phyloP scores from a whole-genome alignment of 305 asterid species.

The Fraxinus xanthoxyloides region DNA sequence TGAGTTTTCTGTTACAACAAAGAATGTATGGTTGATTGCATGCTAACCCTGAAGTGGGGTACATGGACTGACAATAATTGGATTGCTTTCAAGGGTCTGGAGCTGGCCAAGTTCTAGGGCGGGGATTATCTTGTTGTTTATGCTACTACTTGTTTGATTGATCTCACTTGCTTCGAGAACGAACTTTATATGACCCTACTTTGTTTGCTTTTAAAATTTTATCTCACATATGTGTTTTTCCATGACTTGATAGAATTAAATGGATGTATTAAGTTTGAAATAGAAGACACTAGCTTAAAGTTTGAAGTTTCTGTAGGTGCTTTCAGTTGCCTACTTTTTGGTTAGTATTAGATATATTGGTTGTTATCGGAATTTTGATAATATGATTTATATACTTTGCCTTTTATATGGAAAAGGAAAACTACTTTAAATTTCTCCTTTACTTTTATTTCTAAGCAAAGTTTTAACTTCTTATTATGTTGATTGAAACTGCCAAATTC shows the following conservation, averaged over 20 bases:
- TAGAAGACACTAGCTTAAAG: constrained; percentile 1
- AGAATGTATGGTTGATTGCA: not conserved
- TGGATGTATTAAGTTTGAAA: not conserved
- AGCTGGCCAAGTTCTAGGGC: constrained; percentile 14
- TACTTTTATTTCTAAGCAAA: constrained; percentile 5
- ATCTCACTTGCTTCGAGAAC: not conserved
- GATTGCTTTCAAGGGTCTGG: constrained; percentile 11
- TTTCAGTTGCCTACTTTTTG: not conserved
- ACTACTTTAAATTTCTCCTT: not conserved
- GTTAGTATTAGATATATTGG: not conserved
- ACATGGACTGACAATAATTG: not conserved
- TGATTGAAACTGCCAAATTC: not conserved
- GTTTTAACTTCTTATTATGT: not conserved
- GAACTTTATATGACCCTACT: not conserved
- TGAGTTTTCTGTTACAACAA: not conserved
- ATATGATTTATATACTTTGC: not conserved
- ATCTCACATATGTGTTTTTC: not conserved
- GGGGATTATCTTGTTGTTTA: not conserved
- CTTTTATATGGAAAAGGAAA: constrained; percentile 1
- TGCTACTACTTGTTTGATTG: constrained; percentile 4
- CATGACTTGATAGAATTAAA: not conserved
- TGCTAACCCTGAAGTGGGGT: not conserved
- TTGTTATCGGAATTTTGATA: not conserved
- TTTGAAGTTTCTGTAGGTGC: constrained; percentile 9
- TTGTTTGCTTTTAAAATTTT: not conserved